Evolutionary conservation across 225 moss, liverwort and hornwort genomes (phyloP), one percentile per base, ranked within the genome.

Genomic region (Polytrichum commune): DNA sequence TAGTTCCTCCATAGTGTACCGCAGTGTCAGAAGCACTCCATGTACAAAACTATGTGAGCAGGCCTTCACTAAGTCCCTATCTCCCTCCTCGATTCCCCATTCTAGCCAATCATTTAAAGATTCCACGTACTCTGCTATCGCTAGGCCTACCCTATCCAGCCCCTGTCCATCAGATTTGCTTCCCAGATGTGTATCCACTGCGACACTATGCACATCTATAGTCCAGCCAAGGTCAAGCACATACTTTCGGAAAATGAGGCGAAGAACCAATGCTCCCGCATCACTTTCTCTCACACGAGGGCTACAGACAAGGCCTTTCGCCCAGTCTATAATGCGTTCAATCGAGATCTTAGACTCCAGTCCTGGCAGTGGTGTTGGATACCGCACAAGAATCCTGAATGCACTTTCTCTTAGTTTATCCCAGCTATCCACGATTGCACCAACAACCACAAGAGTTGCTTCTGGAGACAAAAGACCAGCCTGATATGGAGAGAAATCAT

Each of bases 351-450:
- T 84, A 64, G 93, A 87, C 27, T 93, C 90, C 70, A 98, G 75
- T 64, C 98, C 98, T 53, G 98, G 98, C 64, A 98, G 61, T 66
- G 98, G 98, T 53, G 98, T 93, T 57, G 95, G 95, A 72, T 89
- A 98, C 65, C 74, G 85, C 72, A 90, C 82, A 64, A 98, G 93
- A 79, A 98, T 91, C 78, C 77, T 82, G 70, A 88, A 98, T 5
- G 98, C 95, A 73, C 85, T 90, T 76, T 95, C 95, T 68, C 98
- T 87, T 63, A 95, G 87, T 75, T 91, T 93, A 72, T 98, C 98
- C 98, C 98, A 98, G 84, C 98, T 98, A 73, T 98, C 98, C 69
- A 98, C 95, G 65, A 98, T 80, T 74, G 98, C 92, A 75, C 95
- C 95, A 10, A 98, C 92, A 55, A 98, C 83, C 73, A 95, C 98